Base-by-base conservation (phyloP, 345 rosid species). In the Aegle marmelos region DNA sequence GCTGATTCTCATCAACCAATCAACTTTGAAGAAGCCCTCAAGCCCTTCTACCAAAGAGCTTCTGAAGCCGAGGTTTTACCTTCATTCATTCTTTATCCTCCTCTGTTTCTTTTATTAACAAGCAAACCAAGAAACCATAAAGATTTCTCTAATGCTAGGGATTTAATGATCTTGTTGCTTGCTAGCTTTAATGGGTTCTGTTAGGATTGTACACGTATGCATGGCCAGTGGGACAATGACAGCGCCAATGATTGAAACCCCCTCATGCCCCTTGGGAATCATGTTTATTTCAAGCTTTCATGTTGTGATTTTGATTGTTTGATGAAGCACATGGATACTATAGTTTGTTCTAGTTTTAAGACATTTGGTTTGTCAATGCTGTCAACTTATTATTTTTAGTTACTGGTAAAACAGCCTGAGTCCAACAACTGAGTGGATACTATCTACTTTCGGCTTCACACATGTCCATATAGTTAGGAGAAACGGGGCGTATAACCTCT, bases 41-140 rank as follows among this genome's bases (percentile, higher is more conserved):
- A 67, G 27, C 79, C 73, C 37, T 76, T 67, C 65, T 67, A 53
- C 66, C 56, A 19, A 17, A 67, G 79, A 67, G 73, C 79, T 50
- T 67, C 73, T 54, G 65, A 16, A 24, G 79, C 79, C 57, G 72
- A 76, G 79, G 79, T 76, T 45, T 45, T 45, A 5, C 50, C 3
- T 72, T 56, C 11, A 31, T 27, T 50, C 74, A 19, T 53, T 53
- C 4, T 27, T 30, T 60, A 9, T 53, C 31, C 4, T 50, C 61
- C n/a, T 70, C 73, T 70, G 24, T 70, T 70, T 28, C 73, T 53
- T 53, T 53, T 17, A 14, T 53, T 5, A 53, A 53, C 57, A 17
- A 53, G 17, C 21, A 13, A 11, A 45, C 17, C 57, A 17, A 53
- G 57, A 17, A 53, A 53, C 57, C 6, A 16, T 1, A 17, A 53